Percentiles rank a stretch among this genome's conserved stretches.
These are phyloP conservation scores for Colletotrichum sp. DNA, from an alignment of 2,329 filamentous ascomycete species.

Conservation along the genomic window DNA sequence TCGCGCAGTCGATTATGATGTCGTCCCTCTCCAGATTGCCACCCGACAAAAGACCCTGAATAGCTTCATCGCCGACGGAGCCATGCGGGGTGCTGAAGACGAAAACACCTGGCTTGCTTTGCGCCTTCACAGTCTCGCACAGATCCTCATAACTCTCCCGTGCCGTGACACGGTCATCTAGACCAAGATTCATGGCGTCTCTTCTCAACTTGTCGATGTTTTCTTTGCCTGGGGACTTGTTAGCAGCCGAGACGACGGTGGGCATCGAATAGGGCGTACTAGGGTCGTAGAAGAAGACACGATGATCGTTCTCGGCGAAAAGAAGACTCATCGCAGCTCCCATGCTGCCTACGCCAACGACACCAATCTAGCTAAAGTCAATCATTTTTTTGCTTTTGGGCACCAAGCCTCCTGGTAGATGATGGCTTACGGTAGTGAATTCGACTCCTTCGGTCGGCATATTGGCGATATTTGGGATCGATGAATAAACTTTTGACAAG, in stretches of 20 bases:
- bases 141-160: conserved; percentile 39
- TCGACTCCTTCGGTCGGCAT: not conserved
- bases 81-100: not conserved
- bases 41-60: not conserved
- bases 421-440: not conserved
- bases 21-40: conserved; percentile 59
- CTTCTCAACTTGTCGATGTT: conserved; percentile 49
- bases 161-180: conserved; percentile 29
- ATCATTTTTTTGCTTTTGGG: not conserved
- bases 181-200: conserved; percentile 32
- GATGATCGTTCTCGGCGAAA: conserved; percentile 60
- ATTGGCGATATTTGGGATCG: not conserved
- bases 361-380: conserved; percentile 46
- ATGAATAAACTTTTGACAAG: not conserved
- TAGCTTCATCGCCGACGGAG: not conserved
- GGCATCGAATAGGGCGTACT: conserved; percentile 24
- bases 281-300: conserved; percentile 61
- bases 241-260: not conserved
- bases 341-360: conserved; percentile 65
- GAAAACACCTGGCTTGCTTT: not conserved
- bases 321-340: conserved; percentile 64
- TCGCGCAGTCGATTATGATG: conserved; percentile 72
- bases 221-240: conserved; percentile 29
- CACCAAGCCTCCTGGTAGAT: too few species aligned
- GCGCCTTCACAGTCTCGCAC: not conserved